phyloP scores from a whole-genome alignment of 1,284 basidiomycete genomes.

The Irpex rosettiformis region DNA sequence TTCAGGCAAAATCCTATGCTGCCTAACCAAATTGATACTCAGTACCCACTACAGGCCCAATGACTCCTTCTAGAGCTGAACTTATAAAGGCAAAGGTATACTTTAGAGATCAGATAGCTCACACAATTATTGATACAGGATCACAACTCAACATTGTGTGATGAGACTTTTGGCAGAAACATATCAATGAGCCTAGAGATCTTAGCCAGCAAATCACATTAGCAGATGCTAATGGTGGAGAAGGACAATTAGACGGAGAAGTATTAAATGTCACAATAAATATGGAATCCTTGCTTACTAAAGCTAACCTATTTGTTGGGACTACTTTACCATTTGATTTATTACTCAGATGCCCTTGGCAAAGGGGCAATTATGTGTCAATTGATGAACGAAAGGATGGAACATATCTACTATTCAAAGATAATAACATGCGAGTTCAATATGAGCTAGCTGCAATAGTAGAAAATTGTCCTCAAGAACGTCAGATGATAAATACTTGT shows the following conservation, averaged over 20 bases:
- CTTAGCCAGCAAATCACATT: not conserved
- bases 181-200: not conserved
- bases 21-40: not conserved
- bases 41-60: not conserved
- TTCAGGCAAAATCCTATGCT: not conserved
- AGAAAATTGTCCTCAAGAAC: not conserved
- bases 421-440: not conserved
- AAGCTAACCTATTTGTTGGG: constrained; percentile 19
- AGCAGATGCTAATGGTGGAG: constrained; percentile 8
- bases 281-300: constrained; percentile 2
- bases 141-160: constrained; percentile 8
- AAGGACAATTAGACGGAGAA: not conserved
- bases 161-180: not conserved
- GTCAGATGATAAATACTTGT: not conserved
- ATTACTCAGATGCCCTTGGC: constrained; percentile 27
- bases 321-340: constrained; percentile 21
- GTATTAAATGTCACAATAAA: not conserved
- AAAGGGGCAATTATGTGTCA: constrained; percentile 22
- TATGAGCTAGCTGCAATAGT: constrained; percentile 2
- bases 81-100: constrained; percentile 3
- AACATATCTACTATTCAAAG: constrained; percentile 22
- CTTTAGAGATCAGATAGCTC: not conserved
- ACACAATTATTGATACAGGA: constrained; percentile 9
- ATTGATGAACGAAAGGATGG: constrained; percentile 25
- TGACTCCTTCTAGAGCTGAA: not conserved